Percentiles rank a stretch among this genome's conserved stretches.
Evolutionary conservation across 345 rosid species (phyloP).

Genomic region (Pelargonium nanum): DNA sequence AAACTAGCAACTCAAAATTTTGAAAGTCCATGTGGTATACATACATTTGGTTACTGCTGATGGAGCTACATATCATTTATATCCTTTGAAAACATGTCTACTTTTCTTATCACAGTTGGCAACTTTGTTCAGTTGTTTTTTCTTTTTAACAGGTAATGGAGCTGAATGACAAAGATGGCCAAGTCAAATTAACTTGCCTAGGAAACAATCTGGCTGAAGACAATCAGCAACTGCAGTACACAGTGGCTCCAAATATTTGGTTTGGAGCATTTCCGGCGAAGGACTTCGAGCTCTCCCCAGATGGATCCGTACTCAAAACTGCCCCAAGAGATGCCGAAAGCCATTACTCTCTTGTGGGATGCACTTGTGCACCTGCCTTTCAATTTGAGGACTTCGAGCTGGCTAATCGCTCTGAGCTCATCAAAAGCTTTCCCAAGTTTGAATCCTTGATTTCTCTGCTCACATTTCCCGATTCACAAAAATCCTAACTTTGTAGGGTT

Average conservation of each 20-base stretch:
- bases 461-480: slow-evolving; percentile 26
- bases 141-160: slow-evolving; percentile 49
- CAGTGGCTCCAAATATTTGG: slow-evolving; percentile 80
- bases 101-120: background rate
- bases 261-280: slow-evolving; percentile 76
- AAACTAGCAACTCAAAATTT: too few relatives aligned
- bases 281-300: slow-evolving; percentile 37
- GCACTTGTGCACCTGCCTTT: slow-evolving; percentile 93
- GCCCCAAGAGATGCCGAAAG: slow-evolving; percentile 51
- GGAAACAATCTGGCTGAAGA: slow-evolving; percentile 49
- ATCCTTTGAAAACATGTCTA: background rate
- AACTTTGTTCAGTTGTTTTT: background rate
- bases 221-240: slow-evolving; percentile 61
- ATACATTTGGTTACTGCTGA: too few relatives aligned
- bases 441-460: slow-evolving; percentile 47
- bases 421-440: slow-evolving; percentile 45
- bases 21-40: too few relatives aligned
- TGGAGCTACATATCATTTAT: too few relatives aligned
- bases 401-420: slow-evolving; percentile 51
- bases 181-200: slow-evolving; percentile 54
- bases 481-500: background rate
- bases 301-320: slow-evolving; percentile 33
- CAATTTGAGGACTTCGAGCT: slow-evolving; percentile 82
- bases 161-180: slow-evolving; percentile 53
- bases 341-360: slow-evolving; percentile 75